Conservation (phyloP, 345 rosid species). For the Aquilaria yunnanensis region DNA sequence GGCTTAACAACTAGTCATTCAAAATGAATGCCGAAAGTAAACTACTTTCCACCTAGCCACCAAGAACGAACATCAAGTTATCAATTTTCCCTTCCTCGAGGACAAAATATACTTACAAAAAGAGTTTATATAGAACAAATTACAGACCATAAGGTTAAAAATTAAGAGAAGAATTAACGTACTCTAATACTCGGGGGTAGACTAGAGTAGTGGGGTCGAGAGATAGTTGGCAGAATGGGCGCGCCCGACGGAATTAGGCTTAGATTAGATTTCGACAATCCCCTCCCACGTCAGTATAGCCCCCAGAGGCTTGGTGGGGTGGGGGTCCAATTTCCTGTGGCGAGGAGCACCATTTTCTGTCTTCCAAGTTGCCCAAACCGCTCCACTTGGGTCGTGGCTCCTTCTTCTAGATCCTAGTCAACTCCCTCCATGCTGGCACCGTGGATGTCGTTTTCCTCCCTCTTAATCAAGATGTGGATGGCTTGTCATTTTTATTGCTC, state of each 20-base stretch:
- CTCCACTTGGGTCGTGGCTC: slow-evolving; percentile 34
- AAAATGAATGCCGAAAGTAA: slow-evolving; percentile 17
- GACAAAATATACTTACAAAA: too few relatives aligned
- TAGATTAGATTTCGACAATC: too few relatives aligned
- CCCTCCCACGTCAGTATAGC: too few relatives aligned
- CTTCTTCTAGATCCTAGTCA: slow-evolving; percentile 24
- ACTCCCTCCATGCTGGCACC: slow-evolving; percentile 21
- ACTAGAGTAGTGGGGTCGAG: slow-evolving; percentile 19
- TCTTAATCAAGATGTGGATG: slow-evolving; percentile 13
- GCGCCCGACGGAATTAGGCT: slow-evolving; percentile 29
- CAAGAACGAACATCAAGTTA: slow-evolving; percentile 10
- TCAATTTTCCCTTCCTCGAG: too few relatives aligned
- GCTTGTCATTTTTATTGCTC: slow-evolving; percentile 31
- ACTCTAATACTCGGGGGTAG: too few relatives aligned
- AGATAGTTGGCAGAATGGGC: slow-evolving; percentile 45
- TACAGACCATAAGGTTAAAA: too few relatives aligned
- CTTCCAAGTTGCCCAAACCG: slow-evolving; percentile 19
- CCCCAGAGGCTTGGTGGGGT: slow-evolving; percentile 4
- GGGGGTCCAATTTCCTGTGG: slow-evolving; percentile 16
- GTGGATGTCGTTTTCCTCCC: slow-evolving; percentile 1
- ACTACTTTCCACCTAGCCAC: slow-evolving; percentile 16
- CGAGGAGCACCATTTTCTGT: neutral
- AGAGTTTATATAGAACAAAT: too few relatives aligned
- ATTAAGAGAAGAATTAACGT: too few relatives aligned
- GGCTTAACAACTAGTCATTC: neutral